Evolutionary conservation across 2,329 filamentous ascomycete species (phyloP), one percentile per base, ranked within the genome.

Genomic region (Davidsoniella neocaledoniae): DNA sequence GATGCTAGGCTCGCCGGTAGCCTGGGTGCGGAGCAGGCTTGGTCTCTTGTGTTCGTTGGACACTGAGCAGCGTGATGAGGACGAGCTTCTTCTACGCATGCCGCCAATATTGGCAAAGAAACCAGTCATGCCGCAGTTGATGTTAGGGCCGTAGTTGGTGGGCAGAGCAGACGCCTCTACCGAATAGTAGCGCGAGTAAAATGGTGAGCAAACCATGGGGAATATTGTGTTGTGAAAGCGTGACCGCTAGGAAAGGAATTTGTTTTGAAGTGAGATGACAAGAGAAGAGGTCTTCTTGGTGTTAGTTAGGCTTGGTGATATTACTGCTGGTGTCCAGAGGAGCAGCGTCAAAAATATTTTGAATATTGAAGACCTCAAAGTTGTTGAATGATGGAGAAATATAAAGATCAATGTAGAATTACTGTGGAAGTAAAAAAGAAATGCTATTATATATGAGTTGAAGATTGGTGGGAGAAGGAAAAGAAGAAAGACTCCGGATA

Each of bases 21-120:
- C 48, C 26, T 53, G 51, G 44, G 40, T 50, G 16, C 51, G 51
- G n/a, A 53, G 47, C 10, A 53, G 51, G 41, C 47, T 53, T 29
- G 51, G 51, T 33, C 48, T 43, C 36, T 53, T 53, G 36, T 21
- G 44, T 3, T 53, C 51, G 12, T 50, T 48, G 19, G 51, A 53
- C 17, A 50, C 48, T 47, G 51, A 53, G 44, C 40, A 53, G 40
- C 51, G 51, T n/a, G 51, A 53, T 23, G 51, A 53, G 23, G 51
- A 53, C 6, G 51, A 50, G 33, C 47, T 48, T 40, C 51, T 49
- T 45, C 51, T 50, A 26, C 43, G 51, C 23, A 53, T 25, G 16
- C 47, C 51, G 12, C 51, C 51, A 21, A 53, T 53, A 33, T 53
- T 53, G 26, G 51, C 47, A 29, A 53, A 50, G 19, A 53, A 50